Evolutionary conservation across 176 grass and related monocot genomes (phyloP), one percentile per base, ranked within the genome.

Genomic region (Saccharum spontaneum): DNA sequence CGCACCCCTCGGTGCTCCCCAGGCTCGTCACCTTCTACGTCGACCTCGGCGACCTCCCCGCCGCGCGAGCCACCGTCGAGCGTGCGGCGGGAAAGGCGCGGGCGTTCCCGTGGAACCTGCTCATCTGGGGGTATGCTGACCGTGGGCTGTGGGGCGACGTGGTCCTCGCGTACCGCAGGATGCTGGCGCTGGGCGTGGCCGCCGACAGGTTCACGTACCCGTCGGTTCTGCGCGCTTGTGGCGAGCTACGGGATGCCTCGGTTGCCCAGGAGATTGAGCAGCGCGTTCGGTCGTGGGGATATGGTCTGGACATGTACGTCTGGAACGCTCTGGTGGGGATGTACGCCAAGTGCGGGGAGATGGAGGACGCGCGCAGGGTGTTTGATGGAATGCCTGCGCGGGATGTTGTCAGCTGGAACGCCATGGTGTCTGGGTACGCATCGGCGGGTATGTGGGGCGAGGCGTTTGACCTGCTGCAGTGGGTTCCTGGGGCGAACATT

Each of bases 391-490:
- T 92, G 92, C 17, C 73, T 62, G 62, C 39, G 18, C 86, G 79
- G 67, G 90, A 90, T 74, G 79, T 94, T 61, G 79, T 92, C 30
- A 86, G 78, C 83, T 94, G 87, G 89, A 94, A 94, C 70, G 82
- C 87, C 8, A 83, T 94, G 78, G 77, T 94, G 33, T 87, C 82
- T 15, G 73, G 37, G 5, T 90, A 90, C 7, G 73, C 73, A 0
- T 78, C 36, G 3, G 2, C 3, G 0, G 84, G 67, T n/a, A 46
- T 67, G 83, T 73, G 54, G 67, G 4, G 3, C 12, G 30, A 86
- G 44, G 88, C 87, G 7, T 88, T 84, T 73, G 75, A 86, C 15
- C 67, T 90, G 37, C 73, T 90, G 17, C 57, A 73, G 55, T 45
- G 15, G 18, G 44, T 90, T 57, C 73, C 79, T 73, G 84, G 73